These are phyloP conservation scores for Dendrothele bispora DNA, from an alignment of 768 basidiomycete species.

Conservation along the genomic window DNA sequence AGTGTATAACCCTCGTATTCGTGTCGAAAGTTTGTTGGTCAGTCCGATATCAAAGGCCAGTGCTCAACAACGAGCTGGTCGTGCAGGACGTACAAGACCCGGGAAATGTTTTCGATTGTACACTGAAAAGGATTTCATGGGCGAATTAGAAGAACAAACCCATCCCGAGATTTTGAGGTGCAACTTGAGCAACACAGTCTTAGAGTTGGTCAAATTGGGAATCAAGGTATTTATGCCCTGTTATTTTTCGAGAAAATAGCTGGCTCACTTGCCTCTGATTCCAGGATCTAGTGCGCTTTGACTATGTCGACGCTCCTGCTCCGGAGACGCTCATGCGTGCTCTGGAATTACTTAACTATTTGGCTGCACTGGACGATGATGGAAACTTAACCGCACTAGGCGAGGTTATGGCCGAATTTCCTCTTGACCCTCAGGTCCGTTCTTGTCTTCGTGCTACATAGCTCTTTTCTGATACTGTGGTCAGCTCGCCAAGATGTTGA, in stretches of 20 bases:
- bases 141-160: slow-evolving; percentile 94
- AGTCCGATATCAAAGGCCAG: slow-evolving; percentile 96
- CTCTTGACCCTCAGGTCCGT: slow-evolving; percentile 89
- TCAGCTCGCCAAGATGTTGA: slow-evolving; percentile 90
- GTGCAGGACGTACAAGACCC: slow-evolving; percentile 93
- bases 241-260: slow-evolving; percentile 5
- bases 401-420: slow-evolving; percentile 95
- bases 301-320: slow-evolving; percentile 91
- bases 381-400: slow-evolving; percentile 88
- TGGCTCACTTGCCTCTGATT: background rate
- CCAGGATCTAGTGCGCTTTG: slow-evolving; percentile 82
- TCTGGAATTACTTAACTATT: slow-evolving; percentile 88
- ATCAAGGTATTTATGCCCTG: slow-evolving; percentile 58
- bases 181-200: slow-evolving; percentile 89
- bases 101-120: slow-evolving; percentile 98
- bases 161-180: slow-evolving; percentile 94
- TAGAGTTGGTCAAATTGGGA: slow-evolving; percentile 93
- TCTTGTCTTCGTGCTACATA: background rate
- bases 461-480: background rate
- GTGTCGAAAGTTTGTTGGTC: slow-evolving; percentile 91
- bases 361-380: slow-evolving; percentile 92
- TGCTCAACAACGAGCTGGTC: slow-evolving; percentile 93
- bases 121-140: slow-evolving; percentile 96
- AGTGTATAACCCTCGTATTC: slow-evolving; percentile 95
- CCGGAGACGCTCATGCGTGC: slow-evolving; percentile 98